Evolutionary conservation across 257 asterid genomes (phyloP).

Genomic region (Orobanche coerulescens): DNA sequence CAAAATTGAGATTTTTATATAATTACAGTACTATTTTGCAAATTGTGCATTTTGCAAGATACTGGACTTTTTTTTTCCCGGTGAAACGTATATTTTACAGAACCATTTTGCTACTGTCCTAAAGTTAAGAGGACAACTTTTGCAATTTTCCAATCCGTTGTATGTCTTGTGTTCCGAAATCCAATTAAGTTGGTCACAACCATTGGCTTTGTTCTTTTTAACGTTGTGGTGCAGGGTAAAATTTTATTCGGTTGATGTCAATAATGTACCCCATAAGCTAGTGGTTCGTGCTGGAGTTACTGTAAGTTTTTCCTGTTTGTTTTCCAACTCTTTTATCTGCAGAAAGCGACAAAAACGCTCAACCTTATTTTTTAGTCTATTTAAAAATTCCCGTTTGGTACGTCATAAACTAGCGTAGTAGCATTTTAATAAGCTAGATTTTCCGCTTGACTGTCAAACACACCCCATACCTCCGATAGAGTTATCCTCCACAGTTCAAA

Average conservation of each 20-base stretch:
- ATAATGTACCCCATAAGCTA: conserved; percentile 72
- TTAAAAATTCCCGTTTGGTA: no score
- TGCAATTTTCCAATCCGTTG: neutral
- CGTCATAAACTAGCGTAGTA: no score
- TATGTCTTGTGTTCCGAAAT: neutral
- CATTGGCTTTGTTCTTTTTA: neutral
- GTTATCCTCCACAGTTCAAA: neutral
- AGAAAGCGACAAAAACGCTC: neutral
- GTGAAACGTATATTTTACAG: no score
- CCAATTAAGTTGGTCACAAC: neutral
- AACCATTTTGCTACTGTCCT: no score
- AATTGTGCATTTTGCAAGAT: neutral
- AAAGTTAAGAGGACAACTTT: neutral
- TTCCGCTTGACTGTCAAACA: no score
- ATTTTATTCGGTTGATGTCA: conserved; percentile 75
- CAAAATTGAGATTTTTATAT: no score
- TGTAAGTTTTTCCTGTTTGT: conserved; percentile 51
- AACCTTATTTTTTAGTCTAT: no score
- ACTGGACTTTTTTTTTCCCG: neutral
- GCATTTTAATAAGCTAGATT: no score
- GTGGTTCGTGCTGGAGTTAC: conserved; percentile 79
- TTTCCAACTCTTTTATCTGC: neutral
- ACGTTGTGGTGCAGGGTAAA: conserved; percentile 44
- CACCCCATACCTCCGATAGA: no score
- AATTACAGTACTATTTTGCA: no score